Evolutionary conservation across 176 grass and related monocot species (phyloP), one percentile per base, ranked within the genome.

Genomic region (Eleusine coracana): DNA sequence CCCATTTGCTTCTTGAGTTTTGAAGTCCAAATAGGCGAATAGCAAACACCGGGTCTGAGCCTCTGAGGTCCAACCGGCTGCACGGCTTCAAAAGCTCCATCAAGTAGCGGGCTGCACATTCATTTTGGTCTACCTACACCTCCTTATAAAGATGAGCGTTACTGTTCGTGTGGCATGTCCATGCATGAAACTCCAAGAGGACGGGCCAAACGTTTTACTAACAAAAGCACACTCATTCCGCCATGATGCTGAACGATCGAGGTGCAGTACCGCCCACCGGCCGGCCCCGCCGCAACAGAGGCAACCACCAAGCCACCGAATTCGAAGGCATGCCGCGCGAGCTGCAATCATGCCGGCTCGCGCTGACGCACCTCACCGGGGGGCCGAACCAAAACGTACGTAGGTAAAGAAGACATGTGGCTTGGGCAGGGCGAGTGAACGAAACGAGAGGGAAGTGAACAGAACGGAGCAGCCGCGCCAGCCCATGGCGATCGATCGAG

Each of bases 391-490:
- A 34, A 20, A 74, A 74, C 71, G 20, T 2, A 25, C 64, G 54
- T 58, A 83, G 66, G 25, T 36, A 15, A 79, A 76, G 73, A 73
- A 75, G 49, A 25, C 59, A 25, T 2, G 56, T 21, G 56, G 56
- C 56, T 20, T 21, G n/a, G 21, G 7, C 7, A 3, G 60, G 0
- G 25, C 16, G 40, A 28, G 63, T 85, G 36, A 27, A 76, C 31
- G 82, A 61, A 55, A 71, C 5, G 77, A 51, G 65, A 85, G 82
- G 87, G 71, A 85, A 89, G 65, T 71, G 71, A 81, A 81, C 82
- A 81, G 82, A 50, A 50, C 63, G 9, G 25, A 25, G 25, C 25
- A 25, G 25, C 25, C 25, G 25, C 25, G 76, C 0, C 69, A n/a
- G 63, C 48, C 39, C 67, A 73, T n/a, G 39, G 5, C 40, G 41